Conservation (phyloP, 345 rosid species). For the Melaleuca alternifolia region DNA sequence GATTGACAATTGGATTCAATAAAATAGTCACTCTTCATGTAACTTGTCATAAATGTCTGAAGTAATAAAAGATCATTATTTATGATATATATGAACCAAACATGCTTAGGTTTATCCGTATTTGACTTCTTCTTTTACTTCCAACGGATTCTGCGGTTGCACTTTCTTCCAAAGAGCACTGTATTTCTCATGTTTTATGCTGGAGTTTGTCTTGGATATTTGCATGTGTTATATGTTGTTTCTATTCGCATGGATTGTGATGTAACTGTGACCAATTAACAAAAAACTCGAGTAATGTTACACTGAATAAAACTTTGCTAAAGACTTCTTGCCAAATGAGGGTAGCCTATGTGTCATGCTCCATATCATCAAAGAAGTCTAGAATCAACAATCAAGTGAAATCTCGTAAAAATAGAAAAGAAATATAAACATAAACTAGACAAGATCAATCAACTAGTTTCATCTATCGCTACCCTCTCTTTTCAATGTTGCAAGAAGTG, state of each 20-base stretch:
- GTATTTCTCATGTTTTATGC: background rate
- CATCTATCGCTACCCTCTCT: background rate
- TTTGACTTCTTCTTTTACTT: background rate
- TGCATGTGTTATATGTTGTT: background rate
- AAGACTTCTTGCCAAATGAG: no score
- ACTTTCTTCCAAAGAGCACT: background rate
- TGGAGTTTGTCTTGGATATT: background rate
- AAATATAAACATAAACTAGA: no score
- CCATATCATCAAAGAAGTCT: no score
- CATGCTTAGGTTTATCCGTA: background rate
- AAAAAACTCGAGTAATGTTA: no score
- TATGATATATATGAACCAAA: background rate
- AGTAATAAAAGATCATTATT: background rate
- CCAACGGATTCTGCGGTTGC: background rate
- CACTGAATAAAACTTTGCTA: no score
- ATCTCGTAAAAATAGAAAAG: no score
- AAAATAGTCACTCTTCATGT: background rate
- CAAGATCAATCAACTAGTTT: background rate
- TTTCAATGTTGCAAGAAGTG: background rate
- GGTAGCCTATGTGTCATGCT: no score
- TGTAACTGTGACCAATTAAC: background rate
- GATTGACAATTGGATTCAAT: background rate
- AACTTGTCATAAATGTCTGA: background rate
- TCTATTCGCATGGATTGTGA: background rate
- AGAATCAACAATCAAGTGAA: no score